These are phyloP conservation scores for Chlorella sp. DNA, from an alignment of 139 green algal species.

Conservation along the genomic window DNA sequence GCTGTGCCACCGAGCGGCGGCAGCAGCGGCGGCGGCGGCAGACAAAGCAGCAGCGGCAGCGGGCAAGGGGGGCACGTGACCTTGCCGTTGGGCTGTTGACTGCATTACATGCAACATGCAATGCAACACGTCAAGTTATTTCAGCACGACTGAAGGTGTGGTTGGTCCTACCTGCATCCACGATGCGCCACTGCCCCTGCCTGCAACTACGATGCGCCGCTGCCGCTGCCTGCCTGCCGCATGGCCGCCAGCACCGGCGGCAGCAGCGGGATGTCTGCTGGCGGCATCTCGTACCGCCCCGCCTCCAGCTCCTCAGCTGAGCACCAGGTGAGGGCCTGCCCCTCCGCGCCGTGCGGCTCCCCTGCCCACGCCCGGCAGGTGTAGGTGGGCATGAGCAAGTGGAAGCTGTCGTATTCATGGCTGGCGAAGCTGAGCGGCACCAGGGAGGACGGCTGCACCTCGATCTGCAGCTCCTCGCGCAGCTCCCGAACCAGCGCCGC, in stretches of 20 bases:
- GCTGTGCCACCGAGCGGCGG: background rate
- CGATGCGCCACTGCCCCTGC: too few relatives aligned
- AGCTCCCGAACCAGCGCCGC: slow-evolving; percentile 72
- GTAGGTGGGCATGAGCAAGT: slow-evolving; percentile 54
- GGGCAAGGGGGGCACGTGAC: background rate
- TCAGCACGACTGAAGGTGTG: too few relatives aligned
- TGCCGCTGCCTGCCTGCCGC: background rate
- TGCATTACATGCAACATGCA: too few relatives aligned
- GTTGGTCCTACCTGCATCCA: too few relatives aligned
- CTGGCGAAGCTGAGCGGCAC: slow-evolving; percentile 46
- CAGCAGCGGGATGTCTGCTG: slow-evolving; percentile 45
- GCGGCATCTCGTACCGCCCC: slow-evolving; percentile 25
- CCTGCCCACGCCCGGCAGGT: slow-evolving; percentile 15
- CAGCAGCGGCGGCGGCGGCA: background rate
- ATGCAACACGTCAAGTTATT: too few relatives aligned
- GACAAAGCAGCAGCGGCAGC: background rate
- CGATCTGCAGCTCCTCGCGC: slow-evolving; percentile 68
- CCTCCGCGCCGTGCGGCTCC: slow-evolving; percentile 3
- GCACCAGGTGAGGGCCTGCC: slow-evolving; percentile 46
- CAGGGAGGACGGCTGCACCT: background rate
- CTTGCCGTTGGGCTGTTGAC: too few relatives aligned
- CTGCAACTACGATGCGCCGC: background rate
- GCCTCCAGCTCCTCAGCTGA: background rate
- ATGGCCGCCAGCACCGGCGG: slow-evolving; percentile 29
- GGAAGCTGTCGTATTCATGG: slow-evolving; percentile 44